Evolutionary conservation across 176 grass and related monocot genomes (phyloP), one percentile per base, ranked within the genome.

Genomic region (maize (Zea mays)): DNA sequence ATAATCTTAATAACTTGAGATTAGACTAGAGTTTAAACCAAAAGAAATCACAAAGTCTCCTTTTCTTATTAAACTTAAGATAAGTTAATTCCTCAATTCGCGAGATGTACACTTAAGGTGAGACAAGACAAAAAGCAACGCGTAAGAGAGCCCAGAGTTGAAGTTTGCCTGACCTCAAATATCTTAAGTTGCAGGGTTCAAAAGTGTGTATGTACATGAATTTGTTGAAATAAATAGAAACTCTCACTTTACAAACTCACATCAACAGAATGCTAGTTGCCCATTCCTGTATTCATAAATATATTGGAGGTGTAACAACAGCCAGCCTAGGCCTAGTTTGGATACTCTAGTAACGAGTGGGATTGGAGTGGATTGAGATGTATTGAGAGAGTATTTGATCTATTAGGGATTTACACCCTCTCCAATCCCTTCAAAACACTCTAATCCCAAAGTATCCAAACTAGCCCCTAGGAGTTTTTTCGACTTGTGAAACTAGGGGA

Each of bases 201-300:
- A 52, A 64, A 81, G 82, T 88, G 81, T 81, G 58, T 88, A 88
- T 88, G 58, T 88, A 89, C 87, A 89, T 67, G 72, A 73, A 61
- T 77, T 81, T 82, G 12, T 65, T 65, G 77, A 77, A 48, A 81
- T 49, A 73, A 49, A 81, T 69, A 19, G 67, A 85, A 83, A 37
- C 69, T 44, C 13, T 79, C 70, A 47, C 77, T 89, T 89, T 85
- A 89, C 87, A 89, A 77, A 81, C 72, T 89, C 78, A 67, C 83
- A 67, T 77, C 77, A 74, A 72, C 66, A 39, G 82, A 72, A 66
- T 65, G 57, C 86, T 76, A 73, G 59, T 76, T 81, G 61, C 74
- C 74, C 75, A 69, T 74, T 79, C 67, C 69, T 72, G 72, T 85
- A 85, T 79, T 81, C 76, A 81, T 44, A 50, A 63, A 89, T 89